Conservation (phyloP, 805 yeast species). For the Candida qinlingensis region DNA sequence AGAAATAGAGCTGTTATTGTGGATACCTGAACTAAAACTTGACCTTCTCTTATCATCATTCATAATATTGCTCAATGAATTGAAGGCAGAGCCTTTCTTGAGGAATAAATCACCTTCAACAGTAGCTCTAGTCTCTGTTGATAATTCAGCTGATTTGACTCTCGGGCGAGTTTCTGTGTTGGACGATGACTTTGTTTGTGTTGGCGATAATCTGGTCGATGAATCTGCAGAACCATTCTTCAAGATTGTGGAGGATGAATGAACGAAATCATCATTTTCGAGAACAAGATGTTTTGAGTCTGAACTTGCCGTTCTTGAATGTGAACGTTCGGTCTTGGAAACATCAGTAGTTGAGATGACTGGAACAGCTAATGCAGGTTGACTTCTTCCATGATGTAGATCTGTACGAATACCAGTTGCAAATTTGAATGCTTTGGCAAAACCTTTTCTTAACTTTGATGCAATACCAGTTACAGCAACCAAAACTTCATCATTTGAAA, state of each 20-base stretch:
- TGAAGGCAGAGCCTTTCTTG: constrained; percentile 12
- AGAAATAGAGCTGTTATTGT: not conserved
- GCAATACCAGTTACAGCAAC: constrained; percentile 84
- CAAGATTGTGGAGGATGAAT: not conserved
- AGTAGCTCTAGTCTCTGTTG: constrained; percentile 20
- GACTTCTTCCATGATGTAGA: not conserved
- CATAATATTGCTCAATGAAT: constrained; percentile 23
- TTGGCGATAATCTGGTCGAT: not conserved
- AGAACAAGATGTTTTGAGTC: constrained; percentile 1
- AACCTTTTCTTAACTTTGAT: constrained; percentile 40
- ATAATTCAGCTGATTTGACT: constrained; percentile 20
- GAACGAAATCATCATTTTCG: not conserved
- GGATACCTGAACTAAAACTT: constrained; percentile 10
- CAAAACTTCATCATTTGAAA: constrained; percentile 62
- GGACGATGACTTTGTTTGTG: not conserved
- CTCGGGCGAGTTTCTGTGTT: constrained; percentile 13
- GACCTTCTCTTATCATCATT: constrained; percentile 19
- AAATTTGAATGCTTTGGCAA: constrained; percentile 24
- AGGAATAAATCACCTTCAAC: constrained; percentile 30
- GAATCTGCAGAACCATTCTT: not conserved
- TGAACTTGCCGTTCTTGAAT: constrained; percentile 7
- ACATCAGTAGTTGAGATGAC: not conserved
- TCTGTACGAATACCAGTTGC: constrained; percentile 14
- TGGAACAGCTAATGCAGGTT: not conserved
- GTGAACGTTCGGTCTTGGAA: not conserved